Evolutionary conservation across 1,139 yeast genomes (phyloP).

Genomic region (Arxiozyma slooffiae): DNA sequence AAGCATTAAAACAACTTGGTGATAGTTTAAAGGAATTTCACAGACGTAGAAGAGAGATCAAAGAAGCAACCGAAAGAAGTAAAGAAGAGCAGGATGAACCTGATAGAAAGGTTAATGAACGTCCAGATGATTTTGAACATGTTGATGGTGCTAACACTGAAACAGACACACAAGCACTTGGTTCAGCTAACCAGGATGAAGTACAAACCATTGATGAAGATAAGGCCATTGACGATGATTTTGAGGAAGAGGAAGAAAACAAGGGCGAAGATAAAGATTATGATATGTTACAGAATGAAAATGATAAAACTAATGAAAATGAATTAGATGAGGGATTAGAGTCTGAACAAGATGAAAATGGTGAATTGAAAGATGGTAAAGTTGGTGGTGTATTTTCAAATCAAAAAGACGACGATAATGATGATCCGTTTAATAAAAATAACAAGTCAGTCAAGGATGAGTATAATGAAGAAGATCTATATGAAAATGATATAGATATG

Average conservation of each 20-base stretch:
- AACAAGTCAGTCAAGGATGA: conserved; percentile 20
- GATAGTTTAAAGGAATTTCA: conserved; percentile 87
- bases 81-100: conserved; percentile 35
- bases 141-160: conserved; percentile 74
- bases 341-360: conserved; percentile 22
- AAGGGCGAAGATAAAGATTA: conserved; percentile 31
- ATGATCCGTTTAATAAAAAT: conserved; percentile 13
- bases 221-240: conserved; percentile 74
- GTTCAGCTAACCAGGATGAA: conserved; percentile 78
- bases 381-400: conserved; percentile 48
- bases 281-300: conserved; percentile 13
- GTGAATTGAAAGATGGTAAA: conserved; percentile 30
- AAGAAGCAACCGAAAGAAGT: conserved; percentile 42
- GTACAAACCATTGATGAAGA: conserved; percentile 69
- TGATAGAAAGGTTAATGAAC: conserved; percentile 49
- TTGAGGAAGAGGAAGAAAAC: conserved; percentile 29
- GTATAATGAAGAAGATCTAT: conserved; percentile 30
- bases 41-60: conserved; percentile 79
- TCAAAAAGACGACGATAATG: conserved; percentile 35
- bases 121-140: conserved; percentile 88
- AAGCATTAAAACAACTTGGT: conserved; percentile 78
- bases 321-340: conserved; percentile 34
- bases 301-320: conserved; percentile 16
- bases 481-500: conserved; percentile 31
- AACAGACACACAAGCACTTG: conserved; percentile 80